Percentiles rank a stretch among this genome's conserved stretches.
Conservation (phyloP, 2,329 filamentous ascomycete species). For the Fusarium zealandicum region DNA sequence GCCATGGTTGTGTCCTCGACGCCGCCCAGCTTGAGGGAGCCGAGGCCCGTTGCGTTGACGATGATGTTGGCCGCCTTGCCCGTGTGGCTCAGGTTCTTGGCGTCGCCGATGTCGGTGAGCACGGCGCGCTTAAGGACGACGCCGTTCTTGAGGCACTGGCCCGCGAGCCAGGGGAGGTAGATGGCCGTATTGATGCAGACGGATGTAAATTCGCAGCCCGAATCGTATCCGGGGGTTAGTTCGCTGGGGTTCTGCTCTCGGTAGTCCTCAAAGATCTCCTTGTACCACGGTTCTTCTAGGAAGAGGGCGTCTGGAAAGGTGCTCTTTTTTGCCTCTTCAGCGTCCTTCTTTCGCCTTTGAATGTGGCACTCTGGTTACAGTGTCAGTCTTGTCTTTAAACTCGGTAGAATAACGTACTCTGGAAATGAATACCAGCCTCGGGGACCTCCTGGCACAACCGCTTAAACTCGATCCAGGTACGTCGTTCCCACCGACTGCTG, state of each 20-base stretch:
- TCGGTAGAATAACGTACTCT: constrained; percentile 61
- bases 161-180: constrained; percentile 85
- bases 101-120: constrained; percentile 76
- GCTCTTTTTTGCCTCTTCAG: constrained; percentile 39
- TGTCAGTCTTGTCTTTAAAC: too few species aligned
- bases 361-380: too few species aligned
- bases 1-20: constrained; percentile 77
- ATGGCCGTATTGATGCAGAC: constrained; percentile 91
- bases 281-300: constrained; percentile 75
- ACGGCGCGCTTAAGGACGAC: constrained; percentile 70
- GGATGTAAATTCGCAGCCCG: constrained; percentile 78
- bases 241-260: constrained; percentile 64
- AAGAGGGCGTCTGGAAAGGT: constrained; percentile 71
- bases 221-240: constrained; percentile 71
- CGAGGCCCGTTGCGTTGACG: constrained; percentile 85
- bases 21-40: constrained; percentile 78
- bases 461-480: constrained; percentile 70
- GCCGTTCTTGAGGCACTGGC: constrained; percentile 78
- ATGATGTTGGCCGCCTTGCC: constrained; percentile 70
- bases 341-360: constrained; percentile 69
- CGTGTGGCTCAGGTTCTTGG: constrained; percentile 58
- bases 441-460: constrained; percentile 69
- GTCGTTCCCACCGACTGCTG: constrained; percentile 62
- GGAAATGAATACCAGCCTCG: constrained; percentile 82
- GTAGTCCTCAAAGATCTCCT: constrained; percentile 74